These are phyloP conservation scores for Rhodotorula kratochvilovae DNA, from an alignment of 768 basidiomycete species.

Conservation along the genomic window DNA sequence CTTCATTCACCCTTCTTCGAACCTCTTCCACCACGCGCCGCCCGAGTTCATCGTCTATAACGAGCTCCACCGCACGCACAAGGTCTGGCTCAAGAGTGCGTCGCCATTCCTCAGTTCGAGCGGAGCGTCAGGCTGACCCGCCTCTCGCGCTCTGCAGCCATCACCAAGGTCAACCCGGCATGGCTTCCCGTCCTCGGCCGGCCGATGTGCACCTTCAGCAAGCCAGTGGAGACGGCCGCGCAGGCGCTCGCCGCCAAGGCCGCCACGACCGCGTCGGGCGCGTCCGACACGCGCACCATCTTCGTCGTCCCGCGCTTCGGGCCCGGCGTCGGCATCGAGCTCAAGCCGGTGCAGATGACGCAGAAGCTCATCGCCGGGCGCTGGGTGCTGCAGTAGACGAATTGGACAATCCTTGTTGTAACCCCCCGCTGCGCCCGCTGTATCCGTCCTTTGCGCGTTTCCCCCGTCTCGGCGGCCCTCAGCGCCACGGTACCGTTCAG, in stretches of 20 bases:
- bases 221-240: slow-evolving; percentile 25
- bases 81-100: slow-evolving; percentile 74
- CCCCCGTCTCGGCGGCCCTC: too few relatives aligned
- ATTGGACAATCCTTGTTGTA: not conserved
- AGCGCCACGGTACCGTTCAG: too few relatives aligned
- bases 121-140: not conserved
- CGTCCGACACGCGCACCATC: slow-evolving; percentile 54
- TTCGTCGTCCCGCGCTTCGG: slow-evolving; percentile 82
- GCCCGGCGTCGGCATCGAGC: slow-evolving; percentile 70
- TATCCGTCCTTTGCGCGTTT: too few relatives aligned
- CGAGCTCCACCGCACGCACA: slow-evolving; percentile 71
- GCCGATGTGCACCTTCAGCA: slow-evolving; percentile 70
- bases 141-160: slow-evolving; percentile 51
- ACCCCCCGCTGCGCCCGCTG: not conserved
- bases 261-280: slow-evolving; percentile 18
- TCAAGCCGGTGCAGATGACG: slow-evolving; percentile 63
- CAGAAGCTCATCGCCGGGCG: slow-evolving; percentile 48
- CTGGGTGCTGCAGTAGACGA: slow-evolving; percentile 45
- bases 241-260: slow-evolving; percentile 15
- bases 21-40: slow-evolving; percentile 62
- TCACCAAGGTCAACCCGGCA: slow-evolving; percentile 77
- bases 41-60: slow-evolving; percentile 82
- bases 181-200: slow-evolving; percentile 80
- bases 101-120: slow-evolving; percentile 17
- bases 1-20: slow-evolving; percentile 86